Evolutionary conservation across 805 yeast genomes (phyloP).

Genomic region (Yamadazyma paraphyllophila): DNA sequence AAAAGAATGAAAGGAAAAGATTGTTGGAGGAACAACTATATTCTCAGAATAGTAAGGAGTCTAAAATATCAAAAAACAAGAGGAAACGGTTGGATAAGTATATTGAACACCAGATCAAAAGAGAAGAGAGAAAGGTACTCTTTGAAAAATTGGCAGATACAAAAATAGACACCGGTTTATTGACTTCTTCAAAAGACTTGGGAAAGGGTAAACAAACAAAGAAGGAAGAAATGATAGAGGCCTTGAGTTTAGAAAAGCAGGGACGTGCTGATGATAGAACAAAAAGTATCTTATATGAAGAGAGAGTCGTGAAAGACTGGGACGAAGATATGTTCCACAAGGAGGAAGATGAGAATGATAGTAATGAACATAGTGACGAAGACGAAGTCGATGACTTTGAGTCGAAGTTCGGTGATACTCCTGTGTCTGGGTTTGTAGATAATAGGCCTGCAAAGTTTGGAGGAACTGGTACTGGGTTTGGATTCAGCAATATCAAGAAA

Average conservation of each 20-base stretch:
- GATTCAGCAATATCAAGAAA: conserved; percentile 55
- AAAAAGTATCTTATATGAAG: conserved; percentile 64
- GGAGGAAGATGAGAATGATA: conserved; percentile 18
- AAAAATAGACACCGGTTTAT: conserved; percentile 64
- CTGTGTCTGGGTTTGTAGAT: conserved; percentile 55
- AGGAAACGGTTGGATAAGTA: conserved; percentile 83
- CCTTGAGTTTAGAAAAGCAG: conserved; percentile 65
- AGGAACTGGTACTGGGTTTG: conserved; percentile 68
- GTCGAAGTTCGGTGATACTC: conserved; percentile 26
- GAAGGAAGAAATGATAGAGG: conserved; percentile 70
- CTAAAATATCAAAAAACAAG: conserved; percentile 69
- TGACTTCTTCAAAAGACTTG: conserved; percentile 71
- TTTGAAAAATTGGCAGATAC: conserved; percentile 69
- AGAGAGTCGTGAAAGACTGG: conserved; percentile 65
- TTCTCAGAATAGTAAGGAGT: conserved; percentile 53
- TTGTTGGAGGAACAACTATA: conserved; percentile 57
- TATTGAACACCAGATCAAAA: conserved; percentile 82
- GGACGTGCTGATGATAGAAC: conserved; percentile 69
- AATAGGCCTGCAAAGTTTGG: conserved; percentile 62
- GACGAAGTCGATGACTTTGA: conserved; percentile 14
- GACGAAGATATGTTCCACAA: conserved; percentile 18
- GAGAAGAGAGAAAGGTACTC: conserved; percentile 82
- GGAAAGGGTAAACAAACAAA: conserved; percentile 74
- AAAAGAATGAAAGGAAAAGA: conserved; percentile 62
- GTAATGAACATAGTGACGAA: conserved; percentile 20